Evolutionary conservation across 805 yeast species (phyloP), one percentile per base, ranked within the genome.

Genomic region (Sugiyamaella valdiviana): DNA sequence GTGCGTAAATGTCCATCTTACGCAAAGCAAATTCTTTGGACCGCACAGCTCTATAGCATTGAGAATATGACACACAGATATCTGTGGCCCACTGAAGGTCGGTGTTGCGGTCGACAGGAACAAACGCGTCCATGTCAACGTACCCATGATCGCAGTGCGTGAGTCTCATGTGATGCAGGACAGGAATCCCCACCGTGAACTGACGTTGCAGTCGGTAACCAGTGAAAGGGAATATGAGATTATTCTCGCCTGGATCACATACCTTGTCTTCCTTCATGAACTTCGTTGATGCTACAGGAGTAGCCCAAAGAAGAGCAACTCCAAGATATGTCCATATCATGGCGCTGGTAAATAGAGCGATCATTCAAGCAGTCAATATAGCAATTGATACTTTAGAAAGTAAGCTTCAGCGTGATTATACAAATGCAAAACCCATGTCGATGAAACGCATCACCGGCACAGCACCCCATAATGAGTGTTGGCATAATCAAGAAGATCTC

Each of bases 1-100:
- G 86, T 14, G 78, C 65, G 57, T 73, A 80, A 14, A 78, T 58
- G 4, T 72, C 64, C 37, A 74, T 46, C 19, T 70, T 63, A 50
- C 79, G 63, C 5, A 62, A 58, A 1, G 78, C 77, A 57, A 78
- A 82, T 54, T 77, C 74, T 57, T 75, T 74, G 37, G 81, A 68
- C 55, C 89, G 71, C 63, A 78, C 85, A 49, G 82, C 60, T 49
- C 80, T 78, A 57, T 73, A 81, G 50, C 85, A 80, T 10, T 63
- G 45, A 36, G 44, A 35, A 6, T 36, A 16, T 20, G 40, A 37
- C 16, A 53, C 46, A 35, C 59, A 56, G 47, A 54, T 46, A 47
- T 56, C 45, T 2, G 20, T 59, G 2, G 65, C 64, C 85, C 85
- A 80, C 35, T 71, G 67, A 14, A 77, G 60, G 51, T 74, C 77